Percentiles rank a stretch among this genome's conserved stretches.
Evolutionary conservation across 2,329 filamentous ascomycete genomes (phyloP).

Genomic region (Sclerotinia subarctica): DNA sequence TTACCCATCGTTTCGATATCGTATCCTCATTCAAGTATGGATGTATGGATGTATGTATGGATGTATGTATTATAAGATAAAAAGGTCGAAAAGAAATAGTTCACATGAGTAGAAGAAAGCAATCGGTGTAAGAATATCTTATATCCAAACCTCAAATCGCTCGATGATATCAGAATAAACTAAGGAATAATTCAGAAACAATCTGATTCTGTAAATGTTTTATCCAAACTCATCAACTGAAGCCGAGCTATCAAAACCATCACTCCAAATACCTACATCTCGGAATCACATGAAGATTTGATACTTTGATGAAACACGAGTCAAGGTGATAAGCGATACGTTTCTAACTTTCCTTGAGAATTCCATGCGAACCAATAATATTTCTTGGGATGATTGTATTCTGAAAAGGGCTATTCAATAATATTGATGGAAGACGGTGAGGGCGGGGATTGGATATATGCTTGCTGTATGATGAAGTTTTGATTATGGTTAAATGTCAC

Average conservation of each 20-base stretch:
- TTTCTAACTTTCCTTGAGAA: background rate
- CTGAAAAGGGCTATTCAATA: background rate
- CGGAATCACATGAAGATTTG: conserved; percentile 11
- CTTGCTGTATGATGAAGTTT: background rate
- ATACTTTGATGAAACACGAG: conserved; percentile 11
- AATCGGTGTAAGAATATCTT: background rate
- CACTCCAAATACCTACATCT: background rate
- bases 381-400: background rate
- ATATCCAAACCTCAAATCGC: background rate
- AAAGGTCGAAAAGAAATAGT: background rate
- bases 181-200: background rate
- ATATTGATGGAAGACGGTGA: background rate
- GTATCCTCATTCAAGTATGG: background rate
- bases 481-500: background rate
- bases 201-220: background rate
- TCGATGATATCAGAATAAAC: background rate
- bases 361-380: conserved; percentile 2
- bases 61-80: background rate
- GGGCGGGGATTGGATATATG: too few species aligned
- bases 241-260: background rate
- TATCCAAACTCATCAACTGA: background rate
- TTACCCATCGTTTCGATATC: conserved; percentile 3
- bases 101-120: background rate
- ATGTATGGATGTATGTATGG: too few species aligned
- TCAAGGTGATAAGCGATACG: background rate